Conservation (phyloP, 306 rosid genomes). For the Medicago truncatula region DNA sequence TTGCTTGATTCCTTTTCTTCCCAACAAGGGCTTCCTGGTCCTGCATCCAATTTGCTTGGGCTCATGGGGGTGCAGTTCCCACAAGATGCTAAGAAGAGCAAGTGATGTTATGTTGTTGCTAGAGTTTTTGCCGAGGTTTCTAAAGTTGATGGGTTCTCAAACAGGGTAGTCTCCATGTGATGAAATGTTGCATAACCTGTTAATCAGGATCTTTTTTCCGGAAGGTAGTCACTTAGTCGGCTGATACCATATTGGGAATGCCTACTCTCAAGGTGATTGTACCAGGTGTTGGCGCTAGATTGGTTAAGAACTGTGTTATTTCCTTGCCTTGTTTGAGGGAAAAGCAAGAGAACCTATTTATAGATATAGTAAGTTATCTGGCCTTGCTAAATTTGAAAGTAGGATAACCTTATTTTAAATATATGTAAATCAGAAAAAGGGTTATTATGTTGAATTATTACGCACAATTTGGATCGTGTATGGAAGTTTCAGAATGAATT, state of each 20-base stretch:
- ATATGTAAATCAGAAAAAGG: constrained; percentile 19
- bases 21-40: constrained; percentile 99
- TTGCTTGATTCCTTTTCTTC: constrained; percentile 90
- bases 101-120: constrained; percentile 40
- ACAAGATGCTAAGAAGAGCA: constrained; percentile 63
- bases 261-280: constrained; percentile 5
- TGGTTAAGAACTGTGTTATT: constrained; percentile 15
- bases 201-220: not conserved
- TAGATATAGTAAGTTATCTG: not conserved
- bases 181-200: constrained; percentile 15
- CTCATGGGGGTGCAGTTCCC: constrained; percentile 93
- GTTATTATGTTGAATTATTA: constrained; percentile 15
- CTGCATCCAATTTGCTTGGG: constrained; percentile 94
- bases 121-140: not conserved
- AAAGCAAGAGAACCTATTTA: constrained; percentile 23
- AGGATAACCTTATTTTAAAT: constrained; percentile 10
- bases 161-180: constrained; percentile 1
- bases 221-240: too few species aligned
- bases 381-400: constrained; percentile 16
- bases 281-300: constrained; percentile 15
- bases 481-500: not conserved
- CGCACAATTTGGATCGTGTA: constrained; percentile 11
- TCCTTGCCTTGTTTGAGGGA: constrained; percentile 14
- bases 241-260: constrained; percentile 17
- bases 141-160: constrained; percentile 16